Percentiles rank a stretch among this genome's conserved stretches.
Conservation (phyloP, 176 grass and related monocot species). For the Oryza brachyantha region DNA sequence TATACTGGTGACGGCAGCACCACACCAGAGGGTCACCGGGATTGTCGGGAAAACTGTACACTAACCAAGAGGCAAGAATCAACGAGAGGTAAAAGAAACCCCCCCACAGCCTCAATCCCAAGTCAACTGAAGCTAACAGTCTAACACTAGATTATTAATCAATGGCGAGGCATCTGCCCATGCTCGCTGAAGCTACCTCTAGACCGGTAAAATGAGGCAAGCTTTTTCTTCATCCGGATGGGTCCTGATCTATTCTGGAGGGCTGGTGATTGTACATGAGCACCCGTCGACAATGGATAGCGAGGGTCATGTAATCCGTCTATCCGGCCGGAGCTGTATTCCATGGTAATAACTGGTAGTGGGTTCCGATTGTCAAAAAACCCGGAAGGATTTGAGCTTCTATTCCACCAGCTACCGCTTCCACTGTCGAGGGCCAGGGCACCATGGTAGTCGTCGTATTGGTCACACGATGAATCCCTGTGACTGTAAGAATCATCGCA, state of each 20-base stretch:
- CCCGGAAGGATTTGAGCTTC: constrained; percentile 26
- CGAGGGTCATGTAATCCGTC: constrained; percentile 50
- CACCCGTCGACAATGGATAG: constrained; percentile 29
- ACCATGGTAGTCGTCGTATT: constrained; percentile 53
- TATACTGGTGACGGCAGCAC: constrained; percentile 39
- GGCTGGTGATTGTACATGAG: constrained; percentile 34
- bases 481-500: constrained; percentile 72
- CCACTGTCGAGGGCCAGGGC: constrained; percentile 49
- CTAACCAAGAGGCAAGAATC: constrained; percentile 47
- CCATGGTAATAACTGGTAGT: constrained; percentile 84
- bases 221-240: constrained; percentile 65
- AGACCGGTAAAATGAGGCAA: constrained; percentile 55
- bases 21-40: constrained; percentile 28
- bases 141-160: constrained; percentile 50
- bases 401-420: constrained; percentile 65
- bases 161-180: constrained; percentile 46
- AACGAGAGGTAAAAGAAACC: constrained; percentile 23
- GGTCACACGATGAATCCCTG: constrained; percentile 63
- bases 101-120: constrained; percentile 41
- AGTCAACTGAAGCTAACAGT: constrained; percentile 45
- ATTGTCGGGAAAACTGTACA: constrained; percentile 53
- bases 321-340: constrained; percentile 77
- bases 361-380: constrained; percentile 39
- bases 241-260: constrained; percentile 78
- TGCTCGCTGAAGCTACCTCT: constrained; percentile 95